Evolutionary conservation across 345 rosid genomes (phyloP).

Genomic region (Bruguiera gymnorhiza): DNA sequence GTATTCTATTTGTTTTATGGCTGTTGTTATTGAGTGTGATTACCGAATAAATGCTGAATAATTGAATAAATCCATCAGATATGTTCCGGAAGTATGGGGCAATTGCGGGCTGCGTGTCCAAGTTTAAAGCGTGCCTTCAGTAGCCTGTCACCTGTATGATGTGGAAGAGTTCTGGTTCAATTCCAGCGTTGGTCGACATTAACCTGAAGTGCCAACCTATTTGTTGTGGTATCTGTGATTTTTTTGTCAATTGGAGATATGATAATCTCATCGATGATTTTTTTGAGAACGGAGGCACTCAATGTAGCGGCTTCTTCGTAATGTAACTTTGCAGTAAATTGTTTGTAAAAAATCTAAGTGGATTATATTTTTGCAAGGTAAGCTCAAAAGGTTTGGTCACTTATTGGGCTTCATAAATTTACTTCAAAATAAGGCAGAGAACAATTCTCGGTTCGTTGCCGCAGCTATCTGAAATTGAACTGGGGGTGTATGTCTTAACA

Average conservation of each 20-base stretch:
- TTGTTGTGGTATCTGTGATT: background rate
- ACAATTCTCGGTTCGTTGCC: too few species aligned
- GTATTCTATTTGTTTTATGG: too few species aligned
- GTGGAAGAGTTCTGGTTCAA: background rate
- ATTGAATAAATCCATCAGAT: slow-evolving; percentile 39
- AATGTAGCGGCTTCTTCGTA: background rate
- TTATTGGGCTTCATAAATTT: too few species aligned
- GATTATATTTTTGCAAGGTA: too few species aligned
- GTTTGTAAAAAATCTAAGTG: too few species aligned
- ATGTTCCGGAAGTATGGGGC: slow-evolving; percentile 63
- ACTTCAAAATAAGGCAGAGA: too few species aligned
- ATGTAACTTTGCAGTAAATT: slow-evolving; percentile 5
- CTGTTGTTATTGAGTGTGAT: background rate
- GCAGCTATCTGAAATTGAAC: too few species aligned
- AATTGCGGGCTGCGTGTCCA: slow-evolving; percentile 57
- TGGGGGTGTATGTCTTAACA: too few species aligned
- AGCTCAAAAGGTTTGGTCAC: too few species aligned
- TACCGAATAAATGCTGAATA: background rate
- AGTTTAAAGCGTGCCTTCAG: slow-evolving; percentile 85
- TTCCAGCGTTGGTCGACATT: background rate
- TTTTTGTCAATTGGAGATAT: background rate
- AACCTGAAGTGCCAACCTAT: slow-evolving; percentile 1
- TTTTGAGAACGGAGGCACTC: slow-evolving; percentile 6
- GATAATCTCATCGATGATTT: background rate
- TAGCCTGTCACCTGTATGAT: slow-evolving; percentile 31